These are phyloP conservation scores for Penicillium riverlandense DNA, from an alignment of 495 filamentous ascomycete species.

Conservation along the genomic window DNA sequence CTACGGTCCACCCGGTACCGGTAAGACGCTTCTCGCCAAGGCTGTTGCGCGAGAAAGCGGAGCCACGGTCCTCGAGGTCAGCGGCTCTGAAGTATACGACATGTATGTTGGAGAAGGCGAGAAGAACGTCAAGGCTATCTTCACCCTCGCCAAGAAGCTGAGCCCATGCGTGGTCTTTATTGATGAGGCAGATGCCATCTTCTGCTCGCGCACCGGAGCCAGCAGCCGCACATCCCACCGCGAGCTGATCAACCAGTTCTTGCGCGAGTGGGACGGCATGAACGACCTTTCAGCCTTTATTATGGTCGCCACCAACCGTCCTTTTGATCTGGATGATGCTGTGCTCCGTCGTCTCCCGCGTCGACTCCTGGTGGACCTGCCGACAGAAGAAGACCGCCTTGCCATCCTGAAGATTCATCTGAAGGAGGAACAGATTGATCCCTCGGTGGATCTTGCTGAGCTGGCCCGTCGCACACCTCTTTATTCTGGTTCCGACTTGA, in stretches of 20 bases:
- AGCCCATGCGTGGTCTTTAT: constrained; percentile 94
- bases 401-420: constrained; percentile 82
- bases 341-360: constrained; percentile 77
- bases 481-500: constrained; percentile 96
- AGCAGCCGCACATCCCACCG: constrained; percentile 60
- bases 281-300: constrained; percentile 82
- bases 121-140: constrained; percentile 93
- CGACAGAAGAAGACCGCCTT: constrained; percentile 66
- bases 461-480: constrained; percentile 73
- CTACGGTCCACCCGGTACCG: constrained; percentile 93
- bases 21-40: constrained; percentile 92
- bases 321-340: constrained; percentile 93
- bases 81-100: constrained; percentile 77
- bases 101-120: constrained; percentile 96
- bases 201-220: constrained; percentile 60
- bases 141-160: constrained; percentile 83
- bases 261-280: constrained; percentile 98
- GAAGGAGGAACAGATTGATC: constrained; percentile 63
- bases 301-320: constrained; percentile 97
- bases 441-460: constrained; percentile 58
- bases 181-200: constrained; percentile 91
- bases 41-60: constrained; percentile 93
- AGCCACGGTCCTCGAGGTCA: constrained; percentile 72
- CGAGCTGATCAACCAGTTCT: constrained; percentile 94
- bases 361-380: constrained; percentile 81